phyloP scores from a whole-genome alignment of 1,284 basidiomycete genomes.

The Leccinum fallax region DNA sequence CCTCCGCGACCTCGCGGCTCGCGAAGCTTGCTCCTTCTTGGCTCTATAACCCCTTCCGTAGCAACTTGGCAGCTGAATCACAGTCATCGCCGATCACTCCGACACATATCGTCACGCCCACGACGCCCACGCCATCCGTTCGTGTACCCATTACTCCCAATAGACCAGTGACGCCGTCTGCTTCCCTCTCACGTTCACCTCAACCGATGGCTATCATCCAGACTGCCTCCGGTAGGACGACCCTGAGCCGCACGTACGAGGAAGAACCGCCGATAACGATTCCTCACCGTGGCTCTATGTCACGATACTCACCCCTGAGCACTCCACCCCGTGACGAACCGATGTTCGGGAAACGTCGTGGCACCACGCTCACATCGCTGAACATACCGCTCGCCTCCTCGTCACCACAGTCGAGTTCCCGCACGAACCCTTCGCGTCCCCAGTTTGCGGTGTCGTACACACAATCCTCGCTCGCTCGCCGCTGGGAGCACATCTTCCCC shows the following conservation, averaged over 20 bases:
- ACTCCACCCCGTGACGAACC: constrained; percentile 68
- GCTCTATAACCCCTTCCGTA: constrained; percentile 75
- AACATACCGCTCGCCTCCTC: constrained; percentile 50
- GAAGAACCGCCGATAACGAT: constrained; percentile 50
- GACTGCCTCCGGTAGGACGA: constrained; percentile 42
- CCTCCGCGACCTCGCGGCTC: constrained; percentile 39
- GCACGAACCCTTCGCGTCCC: constrained; percentile 68
- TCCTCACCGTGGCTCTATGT: constrained; percentile 46
- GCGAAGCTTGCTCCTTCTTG: constrained; percentile 72
- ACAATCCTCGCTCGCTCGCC: constrained; percentile 72
- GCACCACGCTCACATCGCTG: constrained; percentile 42
- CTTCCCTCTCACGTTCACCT: constrained; percentile 40
- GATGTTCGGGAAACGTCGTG: constrained; percentile 58
- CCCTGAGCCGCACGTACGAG: constrained; percentile 53
- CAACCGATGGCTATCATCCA: constrained; percentile 61
- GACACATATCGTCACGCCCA: constrained; percentile 39
- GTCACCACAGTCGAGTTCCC: constrained; percentile 46
- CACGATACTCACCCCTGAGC: constrained; percentile 61
- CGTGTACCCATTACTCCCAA: constrained; percentile 35
- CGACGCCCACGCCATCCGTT: constrained; percentile 33
- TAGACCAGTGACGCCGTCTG: constrained; percentile 30
- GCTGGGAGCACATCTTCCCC: constrained; percentile 91
- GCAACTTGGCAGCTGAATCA: constrained; percentile 54
- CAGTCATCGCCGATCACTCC: constrained; percentile 48
- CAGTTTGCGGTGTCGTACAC: constrained; percentile 55